Conservation (phyloP, 2,329 filamentous ascomycete genomes). For the Reticulascus tulasneorum region DNA sequence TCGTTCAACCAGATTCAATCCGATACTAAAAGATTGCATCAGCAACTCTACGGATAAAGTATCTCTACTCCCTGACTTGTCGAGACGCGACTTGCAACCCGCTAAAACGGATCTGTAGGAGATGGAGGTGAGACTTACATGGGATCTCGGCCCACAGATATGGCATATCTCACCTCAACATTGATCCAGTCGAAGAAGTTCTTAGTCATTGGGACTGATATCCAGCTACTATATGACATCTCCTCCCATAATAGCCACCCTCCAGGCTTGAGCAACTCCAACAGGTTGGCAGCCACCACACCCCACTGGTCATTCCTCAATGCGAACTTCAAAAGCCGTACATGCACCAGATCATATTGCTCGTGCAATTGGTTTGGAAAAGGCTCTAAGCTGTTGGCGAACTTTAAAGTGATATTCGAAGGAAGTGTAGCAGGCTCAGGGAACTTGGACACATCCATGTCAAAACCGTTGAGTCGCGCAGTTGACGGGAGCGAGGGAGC, state of each 20-base stretch:
- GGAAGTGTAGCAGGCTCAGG: slow-evolving; percentile 6
- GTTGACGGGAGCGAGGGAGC: slow-evolving; percentile 7
- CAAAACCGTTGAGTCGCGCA: slow-evolving; percentile 13
- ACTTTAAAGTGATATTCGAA: slow-evolving; percentile 7
- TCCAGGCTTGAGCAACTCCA: slow-evolving; percentile 8
- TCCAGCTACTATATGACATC: background rate
- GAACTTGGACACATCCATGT: slow-evolving; percentile 17
- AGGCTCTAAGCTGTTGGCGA: slow-evolving; percentile 7
- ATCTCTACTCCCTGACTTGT: no score
- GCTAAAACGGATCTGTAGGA: no score
- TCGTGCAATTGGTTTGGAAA: slow-evolving; percentile 10
- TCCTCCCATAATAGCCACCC: slow-evolving; percentile 17
- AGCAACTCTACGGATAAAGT: no score
- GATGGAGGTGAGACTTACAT: no score
- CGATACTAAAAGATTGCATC: background rate
- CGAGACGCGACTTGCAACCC: no score
- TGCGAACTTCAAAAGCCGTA: slow-evolving; percentile 7
- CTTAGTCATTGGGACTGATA: slow-evolving; percentile 3
- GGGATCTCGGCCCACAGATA: no score
- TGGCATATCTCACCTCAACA: no score
- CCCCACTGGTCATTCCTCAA: slow-evolving; percentile 14
- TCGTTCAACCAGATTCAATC: no score
- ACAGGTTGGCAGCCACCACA: slow-evolving; percentile 5
- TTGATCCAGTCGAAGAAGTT: slow-evolving; percentile 4
- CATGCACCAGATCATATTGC: slow-evolving; percentile 15